Base-by-base conservation (phyloP, 345 rosid species). In the Populus alba region DNA sequence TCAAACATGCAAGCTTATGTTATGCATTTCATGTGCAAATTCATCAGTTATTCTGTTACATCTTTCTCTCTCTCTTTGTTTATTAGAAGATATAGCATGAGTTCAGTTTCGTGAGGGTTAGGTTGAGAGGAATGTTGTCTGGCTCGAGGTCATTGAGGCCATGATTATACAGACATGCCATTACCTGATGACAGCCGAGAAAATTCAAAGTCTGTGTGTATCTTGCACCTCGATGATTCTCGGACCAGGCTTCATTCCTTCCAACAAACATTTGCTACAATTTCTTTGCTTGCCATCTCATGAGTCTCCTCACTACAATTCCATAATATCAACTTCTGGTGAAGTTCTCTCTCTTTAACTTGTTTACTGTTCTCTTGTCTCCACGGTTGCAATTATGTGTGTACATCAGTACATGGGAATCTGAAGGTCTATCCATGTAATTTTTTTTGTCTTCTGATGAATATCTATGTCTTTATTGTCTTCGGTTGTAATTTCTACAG, bases 1-100 rank as follows among this genome's bases (percentile, higher is more conserved):
- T 83, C 86, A 79, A 82, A 75, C 53, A 69, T 47, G 37, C 29
- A 38, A 59, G 22, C 15, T 23, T 59, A 1, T 18, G 6, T 41
- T 41, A 41, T 41, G 45, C 15, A 33, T 33, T 33, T 33, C 37
- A 33, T 59, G 7, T 23, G 63, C 29, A 23, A n/a, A n/a, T 9
- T 23, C 63, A 11, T 23, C 63, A 23, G 63, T 10, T 55, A 23
- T 8, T 59, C 16, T 53, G 0, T 3, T 59, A 25, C 15, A 10
- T 59, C 63, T 59, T 59, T n/a, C 15, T 57, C 3, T 23, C 25
- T 57, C 16, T 53, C 59, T 53, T 53, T 22, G n/a, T 57, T 8
- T n/a, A 8, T 3, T 11, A 22, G 27, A n/a, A 23, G 15, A n/a
- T 23, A n/a, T 59, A 3, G 63, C 29, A 0, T 8, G 63, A 59